Percentiles rank a stretch among this genome's conserved stretches.
These are phyloP conservation scores for Aspergillus sp. DNA, from an alignment of 2,329 filamentous ascomycete species.

Conservation along the genomic window DNA sequence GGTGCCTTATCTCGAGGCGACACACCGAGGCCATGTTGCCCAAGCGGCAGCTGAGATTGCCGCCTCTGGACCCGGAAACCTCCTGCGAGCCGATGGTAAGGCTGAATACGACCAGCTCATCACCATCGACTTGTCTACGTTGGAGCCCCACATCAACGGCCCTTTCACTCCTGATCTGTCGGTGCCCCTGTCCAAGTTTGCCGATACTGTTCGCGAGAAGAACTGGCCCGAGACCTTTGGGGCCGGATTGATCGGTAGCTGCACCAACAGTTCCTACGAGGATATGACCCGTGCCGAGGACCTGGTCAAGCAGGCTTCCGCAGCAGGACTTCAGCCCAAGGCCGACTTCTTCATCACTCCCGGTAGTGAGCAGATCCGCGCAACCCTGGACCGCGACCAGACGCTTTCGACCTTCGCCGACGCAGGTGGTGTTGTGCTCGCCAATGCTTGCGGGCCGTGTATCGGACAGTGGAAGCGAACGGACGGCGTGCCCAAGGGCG, in stretches of 20 bases:
- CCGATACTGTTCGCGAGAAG: constrained; percentile 74
- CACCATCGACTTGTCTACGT: constrained; percentile 79
- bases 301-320: constrained; percentile 83
- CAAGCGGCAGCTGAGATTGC: constrained; percentile 61
- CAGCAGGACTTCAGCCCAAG: constrained; percentile 84
- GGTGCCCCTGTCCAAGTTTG: constrained; percentile 86
- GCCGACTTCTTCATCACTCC: constrained; percentile 94
- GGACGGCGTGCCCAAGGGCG: constrained; percentile 78
- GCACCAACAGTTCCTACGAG: constrained; percentile 97
- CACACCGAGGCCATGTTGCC: constrained; percentile 69
- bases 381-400: constrained; percentile 83
- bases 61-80: constrained; percentile 54
- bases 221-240: constrained; percentile 88
- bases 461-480: constrained; percentile 95
- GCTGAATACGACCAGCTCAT: constrained; percentile 89
- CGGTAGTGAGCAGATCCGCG: constrained; percentile 92
- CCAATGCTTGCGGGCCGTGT: constrained; percentile 91
- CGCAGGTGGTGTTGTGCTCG: constrained; percentile 83
- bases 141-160: constrained; percentile 96
- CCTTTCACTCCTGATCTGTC: constrained; percentile 95
- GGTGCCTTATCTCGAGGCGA: constrained; percentile 79
- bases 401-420: constrained; percentile 80
- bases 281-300: constrained; percentile 96
- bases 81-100: constrained; percentile 71
- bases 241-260: constrained; percentile 92